phyloP scores from a whole-genome alignment of 2,329 filamentous ascomycete genomes.

The Colletotrichum paranaense region DNA sequence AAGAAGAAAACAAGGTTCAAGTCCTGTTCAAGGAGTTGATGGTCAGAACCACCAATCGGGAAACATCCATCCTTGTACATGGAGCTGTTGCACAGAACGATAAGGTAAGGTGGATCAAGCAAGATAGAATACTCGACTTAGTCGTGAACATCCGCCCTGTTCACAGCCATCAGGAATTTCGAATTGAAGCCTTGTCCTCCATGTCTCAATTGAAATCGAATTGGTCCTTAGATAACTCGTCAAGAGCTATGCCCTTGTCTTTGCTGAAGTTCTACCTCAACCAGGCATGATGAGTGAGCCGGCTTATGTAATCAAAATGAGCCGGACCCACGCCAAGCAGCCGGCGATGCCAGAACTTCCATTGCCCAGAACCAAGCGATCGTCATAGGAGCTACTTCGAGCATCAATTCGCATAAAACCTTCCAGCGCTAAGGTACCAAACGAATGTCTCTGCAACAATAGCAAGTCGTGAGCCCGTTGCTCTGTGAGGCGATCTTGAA shows the following conservation, averaged over 20 bases:
- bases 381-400: neutral
- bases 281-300: too few relatives aligned
- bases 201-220: too few relatives aligned
- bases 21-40: neutral
- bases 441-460: slow-evolving; percentile 17
- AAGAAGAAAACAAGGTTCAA: too few relatives aligned
- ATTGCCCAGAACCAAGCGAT: neutral
- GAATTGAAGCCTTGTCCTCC: too few relatives aligned
- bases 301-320: neutral
- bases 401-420: neutral
- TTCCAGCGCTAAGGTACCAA: neutral
- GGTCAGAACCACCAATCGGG: neutral
- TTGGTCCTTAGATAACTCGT: too few relatives aligned
- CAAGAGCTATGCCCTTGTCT: too few relatives aligned
- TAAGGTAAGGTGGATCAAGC: neutral
- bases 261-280: too few relatives aligned
- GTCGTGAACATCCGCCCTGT: too few relatives aligned
- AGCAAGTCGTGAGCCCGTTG: slow-evolving; percentile 16
- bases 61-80: neutral
- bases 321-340: too few relatives aligned
- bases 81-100: neutral
- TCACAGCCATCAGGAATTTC: too few relatives aligned
- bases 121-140: too few relatives aligned
- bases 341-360: neutral
- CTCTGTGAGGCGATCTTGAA: slow-evolving; percentile 8